phyloP scores from a whole-genome alignment of 2,329 filamentous ascomycete genomes.

The Ceratocystis lukuohia region DNA sequence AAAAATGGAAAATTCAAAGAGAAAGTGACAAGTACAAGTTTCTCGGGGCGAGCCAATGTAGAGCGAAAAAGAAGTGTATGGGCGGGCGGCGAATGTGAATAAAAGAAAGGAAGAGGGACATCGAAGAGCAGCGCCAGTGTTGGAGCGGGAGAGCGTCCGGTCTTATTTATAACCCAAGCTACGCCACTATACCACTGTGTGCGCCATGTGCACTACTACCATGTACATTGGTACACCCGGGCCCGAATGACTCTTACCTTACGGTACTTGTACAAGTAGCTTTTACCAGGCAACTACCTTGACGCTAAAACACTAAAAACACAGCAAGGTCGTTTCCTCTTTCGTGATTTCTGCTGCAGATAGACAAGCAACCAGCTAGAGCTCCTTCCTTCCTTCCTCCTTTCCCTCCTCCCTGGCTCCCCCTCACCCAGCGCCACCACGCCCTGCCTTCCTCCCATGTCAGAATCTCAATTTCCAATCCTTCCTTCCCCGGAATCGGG shows the following conservation, averaged over 20 bases:
- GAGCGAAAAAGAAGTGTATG: background rate
- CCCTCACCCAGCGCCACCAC: too few relatives aligned
- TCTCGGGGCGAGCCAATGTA: background rate
- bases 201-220: background rate
- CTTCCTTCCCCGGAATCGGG: constrained; percentile 6
- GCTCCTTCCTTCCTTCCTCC: background rate
- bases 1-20: background rate
- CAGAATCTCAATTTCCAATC: background rate
- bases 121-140: background rate
- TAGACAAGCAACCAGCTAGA: background rate
- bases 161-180: background rate
- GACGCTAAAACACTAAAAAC: background rate
- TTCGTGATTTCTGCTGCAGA: background rate
- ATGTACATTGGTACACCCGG: background rate
- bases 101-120: background rate
- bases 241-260: background rate
- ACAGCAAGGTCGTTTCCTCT: background rate
- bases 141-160: background rate
- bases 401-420: background rate
- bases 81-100: too few relatives aligned
- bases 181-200: too few relatives aligned
- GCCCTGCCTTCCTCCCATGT: background rate
- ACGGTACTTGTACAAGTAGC: too few relatives aligned
- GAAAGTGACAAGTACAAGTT: background rate
- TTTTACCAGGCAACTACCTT: background rate